phyloP scores from a whole-genome alignment of 192 early-diverging fungal species.

The Coemansia sp. region DNA sequence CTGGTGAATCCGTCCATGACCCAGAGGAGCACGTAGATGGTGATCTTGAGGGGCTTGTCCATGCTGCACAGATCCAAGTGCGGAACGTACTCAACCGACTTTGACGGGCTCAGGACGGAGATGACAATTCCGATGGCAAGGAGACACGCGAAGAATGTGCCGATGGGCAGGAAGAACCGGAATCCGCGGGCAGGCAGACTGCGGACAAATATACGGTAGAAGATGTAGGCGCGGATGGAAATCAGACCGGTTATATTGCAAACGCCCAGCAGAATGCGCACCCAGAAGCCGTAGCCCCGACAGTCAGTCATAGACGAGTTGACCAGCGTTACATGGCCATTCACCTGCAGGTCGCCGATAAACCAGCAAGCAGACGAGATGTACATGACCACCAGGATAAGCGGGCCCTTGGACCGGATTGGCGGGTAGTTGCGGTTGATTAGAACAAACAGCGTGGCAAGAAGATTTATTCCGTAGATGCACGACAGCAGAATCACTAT shows the following conservation, averaged over 20 bases:
- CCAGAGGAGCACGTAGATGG: slow-evolving; percentile 29
- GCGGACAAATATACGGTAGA: slow-evolving; percentile 23
- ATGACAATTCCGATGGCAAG: slow-evolving; percentile 18
- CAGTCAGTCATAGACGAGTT: slow-evolving; percentile 18
- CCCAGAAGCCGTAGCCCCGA: slow-evolving; percentile 31
- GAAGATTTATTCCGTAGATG: slow-evolving; percentile 22
- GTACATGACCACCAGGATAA: slow-evolving; percentile 20
- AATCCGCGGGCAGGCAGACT: slow-evolving; percentile 14
- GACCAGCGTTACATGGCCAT: slow-evolving; percentile 21
- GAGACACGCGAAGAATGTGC: slow-evolving; percentile 8
- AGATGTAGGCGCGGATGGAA: slow-evolving; percentile 21
- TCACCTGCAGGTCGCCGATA: slow-evolving; percentile 34
- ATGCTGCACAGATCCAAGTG: slow-evolving; percentile 16
- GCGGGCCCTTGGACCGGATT: slow-evolving; percentile 29
- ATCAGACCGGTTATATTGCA: slow-evolving; percentile 17
- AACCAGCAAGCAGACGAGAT: slow-evolving; percentile 25
- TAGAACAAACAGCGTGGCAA: slow-evolving; percentile 24
- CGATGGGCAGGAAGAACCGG: slow-evolving; percentile 27
- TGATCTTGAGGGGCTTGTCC: slow-evolving; percentile 23
- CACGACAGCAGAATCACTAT: slow-evolving; percentile 11
- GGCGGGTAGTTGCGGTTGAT: slow-evolving; percentile 42
- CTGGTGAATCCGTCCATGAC: slow-evolving; percentile 6
- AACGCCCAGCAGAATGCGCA: slow-evolving; percentile 32
- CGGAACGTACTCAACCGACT: slow-evolving; percentile 14
- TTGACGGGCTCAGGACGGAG: slow-evolving; percentile 4